Evolutionary conservation across 2,329 filamentous ascomycete genomes (phyloP), one percentile per base, ranked within the genome.

Genomic region (Fusarium tupiense): DNA sequence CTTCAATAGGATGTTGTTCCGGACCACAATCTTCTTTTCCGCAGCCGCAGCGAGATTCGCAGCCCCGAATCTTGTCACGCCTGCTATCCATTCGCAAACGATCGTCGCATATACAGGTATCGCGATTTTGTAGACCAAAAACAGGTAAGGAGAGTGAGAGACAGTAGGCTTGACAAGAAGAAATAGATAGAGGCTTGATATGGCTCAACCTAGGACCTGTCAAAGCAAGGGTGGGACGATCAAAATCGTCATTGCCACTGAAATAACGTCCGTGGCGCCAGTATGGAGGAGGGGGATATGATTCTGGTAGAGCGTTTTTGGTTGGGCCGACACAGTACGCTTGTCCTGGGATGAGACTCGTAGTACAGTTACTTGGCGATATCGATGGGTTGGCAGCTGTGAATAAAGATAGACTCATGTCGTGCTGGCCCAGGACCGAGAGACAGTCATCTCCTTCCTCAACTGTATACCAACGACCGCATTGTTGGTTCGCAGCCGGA

Each of bases 31-130:
- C 20, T 5, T 22, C 20, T 1, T 19, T 3, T 6, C 10, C 29
- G 2, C 8, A 33, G 16, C 29, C 22, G 8, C 47, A 52, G 16
- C 4, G 29, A 33, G 47, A 52, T 2, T 12, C 4, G 11, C 47
- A 52, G 3, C 11, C 47, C 6, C 6, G 5, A 14, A 13, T n/a
- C 6, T 33, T 13, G 1, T 33, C 0, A 24, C 3, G 22, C 6
- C 29, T 33, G 29, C 47, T 52, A 33, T 52, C 47, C 16, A 52
- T 52, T 1, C 47, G 47, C 47, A 52, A 3, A 7, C 29, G 29
- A 52, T 33, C 29, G 3, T 52, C 29, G 47, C 47, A 52, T 33
- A 52, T 5, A 24, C 47, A 52, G 8, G 22, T 52, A 4, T 52
- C 29, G 16, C 29, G 4, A 52, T 33, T 52, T 24, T 10, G 29